Conservation (phyloP, 441 rosid genomes). For the Croton setiger region DNA sequence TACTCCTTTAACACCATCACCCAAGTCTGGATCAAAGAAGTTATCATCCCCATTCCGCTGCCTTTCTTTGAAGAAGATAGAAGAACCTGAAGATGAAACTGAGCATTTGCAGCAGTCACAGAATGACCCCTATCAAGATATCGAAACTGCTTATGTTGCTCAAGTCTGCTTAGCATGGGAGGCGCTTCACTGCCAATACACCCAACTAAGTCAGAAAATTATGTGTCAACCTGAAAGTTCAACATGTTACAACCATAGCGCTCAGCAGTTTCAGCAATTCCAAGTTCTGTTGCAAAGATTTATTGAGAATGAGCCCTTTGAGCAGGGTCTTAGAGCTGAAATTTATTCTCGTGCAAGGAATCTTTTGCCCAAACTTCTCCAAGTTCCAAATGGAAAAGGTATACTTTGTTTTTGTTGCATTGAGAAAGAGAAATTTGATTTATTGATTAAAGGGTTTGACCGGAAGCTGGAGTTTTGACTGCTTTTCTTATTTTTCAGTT, state of each 20-base stretch:
- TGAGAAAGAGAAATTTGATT: background rate
- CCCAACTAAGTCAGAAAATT: conserved; percentile 72
- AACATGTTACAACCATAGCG: conserved; percentile 69
- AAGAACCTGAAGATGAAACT: conserved; percentile 65
- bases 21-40: conserved; percentile 79
- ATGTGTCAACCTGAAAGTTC: conserved; percentile 61
- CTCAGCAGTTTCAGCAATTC: conserved; percentile 91
- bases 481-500: background rate
- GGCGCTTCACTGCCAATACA: conserved; percentile 92
- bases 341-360: conserved; percentile 72
- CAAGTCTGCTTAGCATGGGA: conserved; percentile 97
- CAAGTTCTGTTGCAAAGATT: conserved; percentile 85
- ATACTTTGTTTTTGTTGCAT: conserved; percentile 5
- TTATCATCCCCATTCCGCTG: conserved; percentile 78
- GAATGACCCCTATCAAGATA: conserved; percentile 55
- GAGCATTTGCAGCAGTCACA: conserved; percentile 55
- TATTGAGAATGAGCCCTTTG: conserved; percentile 93
- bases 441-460: background rate
- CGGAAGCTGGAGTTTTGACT: background rate
- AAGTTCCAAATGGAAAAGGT: conserved; percentile 89
- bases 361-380: conserved; percentile 75
- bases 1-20: conserved; percentile 72
- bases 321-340: conserved; percentile 71
- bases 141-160: conserved; percentile 88
- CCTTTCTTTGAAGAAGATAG: conserved; percentile 72